Conservation (phyloP, 2,329 filamentous ascomycete genomes). For the Epicoccum sorghinum region DNA sequence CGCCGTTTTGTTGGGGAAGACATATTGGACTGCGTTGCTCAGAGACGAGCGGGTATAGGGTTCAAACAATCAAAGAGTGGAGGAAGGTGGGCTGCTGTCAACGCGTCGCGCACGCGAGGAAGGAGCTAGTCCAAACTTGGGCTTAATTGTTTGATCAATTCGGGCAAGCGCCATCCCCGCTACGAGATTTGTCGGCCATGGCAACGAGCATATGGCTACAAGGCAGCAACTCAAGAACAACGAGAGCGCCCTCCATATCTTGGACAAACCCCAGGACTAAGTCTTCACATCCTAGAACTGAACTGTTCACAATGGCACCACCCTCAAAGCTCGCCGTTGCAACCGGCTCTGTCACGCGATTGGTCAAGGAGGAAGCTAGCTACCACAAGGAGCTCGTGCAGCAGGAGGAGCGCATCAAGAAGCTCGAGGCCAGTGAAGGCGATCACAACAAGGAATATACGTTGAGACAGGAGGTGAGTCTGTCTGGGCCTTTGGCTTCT, state of each 20-base stretch:
- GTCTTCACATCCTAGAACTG: not conserved
- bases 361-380: slow-evolving; percentile 88
- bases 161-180: not conserved
- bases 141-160: not conserved
- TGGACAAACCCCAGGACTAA: not conserved
- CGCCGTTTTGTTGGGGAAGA: slow-evolving; percentile 67
- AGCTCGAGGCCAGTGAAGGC: slow-evolving; percentile 66
- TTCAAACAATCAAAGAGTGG: not conserved
- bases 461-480: slow-evolving; percentile 81
- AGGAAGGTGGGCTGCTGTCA: slow-evolving; percentile 21
- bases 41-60: slow-evolving; percentile 5
- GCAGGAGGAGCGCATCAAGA: slow-evolving; percentile 74
- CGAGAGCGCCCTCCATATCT: not conserved
- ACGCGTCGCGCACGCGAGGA: slow-evolving; percentile 34
- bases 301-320: slow-evolving; percentile 68
- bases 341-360: slow-evolving; percentile 77
- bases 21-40: slow-evolving; percentile 51
- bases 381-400: slow-evolving; percentile 85
- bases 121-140: slow-evolving; percentile 18
- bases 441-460: slow-evolving; percentile 79
- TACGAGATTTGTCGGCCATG: slow-evolving; percentile 27
- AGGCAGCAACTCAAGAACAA: slow-evolving; percentile 15
- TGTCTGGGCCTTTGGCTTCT: no score
- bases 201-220: slow-evolving; percentile 14
- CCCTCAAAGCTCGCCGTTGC: slow-evolving; percentile 79